Percentiles rank a stretch among this genome's conserved stretches.
Evolutionary conservation across 352 stramenopile genomes (phyloP).

Genomic region (Phytophthora pistaciae): DNA sequence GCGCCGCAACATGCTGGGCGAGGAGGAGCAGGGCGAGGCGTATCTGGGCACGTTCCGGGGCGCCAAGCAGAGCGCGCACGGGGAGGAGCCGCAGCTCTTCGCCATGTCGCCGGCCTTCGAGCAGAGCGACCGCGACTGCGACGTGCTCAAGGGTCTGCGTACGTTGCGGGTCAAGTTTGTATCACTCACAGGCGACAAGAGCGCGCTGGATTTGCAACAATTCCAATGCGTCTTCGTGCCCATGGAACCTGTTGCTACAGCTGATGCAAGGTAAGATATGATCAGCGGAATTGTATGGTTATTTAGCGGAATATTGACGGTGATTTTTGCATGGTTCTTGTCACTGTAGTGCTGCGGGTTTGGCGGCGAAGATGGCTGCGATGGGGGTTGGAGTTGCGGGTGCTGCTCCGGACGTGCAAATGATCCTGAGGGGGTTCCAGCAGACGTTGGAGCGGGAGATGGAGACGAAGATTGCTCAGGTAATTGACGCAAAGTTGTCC

Average conservation of each 20-base stretch:
- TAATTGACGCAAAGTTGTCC: constrained; percentile 68
- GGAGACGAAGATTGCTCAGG: constrained; percentile 69
- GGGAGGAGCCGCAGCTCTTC: constrained; percentile 42
- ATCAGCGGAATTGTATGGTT: too few species aligned
- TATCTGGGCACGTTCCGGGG: constrained; percentile 82
- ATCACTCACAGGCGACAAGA: constrained; percentile 72
- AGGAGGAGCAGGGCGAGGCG: constrained; percentile 68
- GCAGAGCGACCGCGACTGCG: constrained; percentile 49
- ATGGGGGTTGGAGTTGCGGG: constrained; percentile 7
- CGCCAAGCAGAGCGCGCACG: constrained; percentile 22
- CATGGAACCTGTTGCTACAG: constrained; percentile 25
- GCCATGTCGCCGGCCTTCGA: constrained; percentile 56
- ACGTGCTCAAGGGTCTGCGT: constrained; percentile 67
- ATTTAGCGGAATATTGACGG: not conserved
- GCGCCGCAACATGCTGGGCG: constrained; percentile 61
- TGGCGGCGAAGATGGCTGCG: constrained; percentile 27
- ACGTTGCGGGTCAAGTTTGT: constrained; percentile 76
- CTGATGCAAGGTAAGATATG: constrained; percentile 20
- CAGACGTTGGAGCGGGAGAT: constrained; percentile 72
- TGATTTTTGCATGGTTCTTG: not conserved
- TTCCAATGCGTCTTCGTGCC: constrained; percentile 56
- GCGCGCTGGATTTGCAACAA: constrained; percentile 40
- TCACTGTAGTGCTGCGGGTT: constrained; percentile 15
- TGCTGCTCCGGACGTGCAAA: constrained; percentile 36
- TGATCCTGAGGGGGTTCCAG: constrained; percentile 61